Evolutionary conservation across 495 filamentous ascomycete species (phyloP), one percentile per base, ranked within the genome.

Genomic region (Hypomontagnella submonticulosa): DNA sequence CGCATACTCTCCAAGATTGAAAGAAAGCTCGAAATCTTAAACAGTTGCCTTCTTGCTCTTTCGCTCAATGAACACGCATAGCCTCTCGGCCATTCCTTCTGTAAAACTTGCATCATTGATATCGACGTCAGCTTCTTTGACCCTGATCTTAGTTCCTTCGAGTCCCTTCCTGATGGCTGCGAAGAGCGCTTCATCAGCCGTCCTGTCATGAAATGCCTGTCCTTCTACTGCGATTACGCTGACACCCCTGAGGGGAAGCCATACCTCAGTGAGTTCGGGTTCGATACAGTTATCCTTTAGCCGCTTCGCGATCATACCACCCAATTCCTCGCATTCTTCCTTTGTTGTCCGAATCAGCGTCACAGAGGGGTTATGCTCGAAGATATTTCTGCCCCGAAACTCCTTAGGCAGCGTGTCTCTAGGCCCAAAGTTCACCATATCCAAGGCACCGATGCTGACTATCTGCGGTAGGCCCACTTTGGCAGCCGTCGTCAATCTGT

Each of bases 401-500:
- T 72, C 60, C 40, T 77, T 67, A 0, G 89, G 89, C 6, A 92
- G 76, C 0, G 79, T 87, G 0, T 77, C 71, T 11, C 32, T 69
- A 0, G 83, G 77, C 0, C 89, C 89, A 64, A 90, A 91, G 61
- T 90, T 90, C 5, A 85, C 82, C 82, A 91, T 90, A 55, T 92
- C 89, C 5, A 81, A 78, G 0, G 89, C 89, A 0, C 89, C 89
- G 6, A 89, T 73, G 51, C 81, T 85, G 3, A 92, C 75, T 9
- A 92, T 74, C 20, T 87, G 79, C 0, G 89, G 88, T 9, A 91
- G 80, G 1, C 86, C 83, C 15, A 66, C 72, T 56, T 75, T 74
- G 4, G 81, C 79, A 9, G 85, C 84, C 0, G 83, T 83, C 2
- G 74, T 75, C n/a, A 92, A 75, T 30, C 89, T 73, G 1, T 66